Conservation (phyloP, 805 yeast genomes). For the Sugiyamaella chiloensis region DNA sequence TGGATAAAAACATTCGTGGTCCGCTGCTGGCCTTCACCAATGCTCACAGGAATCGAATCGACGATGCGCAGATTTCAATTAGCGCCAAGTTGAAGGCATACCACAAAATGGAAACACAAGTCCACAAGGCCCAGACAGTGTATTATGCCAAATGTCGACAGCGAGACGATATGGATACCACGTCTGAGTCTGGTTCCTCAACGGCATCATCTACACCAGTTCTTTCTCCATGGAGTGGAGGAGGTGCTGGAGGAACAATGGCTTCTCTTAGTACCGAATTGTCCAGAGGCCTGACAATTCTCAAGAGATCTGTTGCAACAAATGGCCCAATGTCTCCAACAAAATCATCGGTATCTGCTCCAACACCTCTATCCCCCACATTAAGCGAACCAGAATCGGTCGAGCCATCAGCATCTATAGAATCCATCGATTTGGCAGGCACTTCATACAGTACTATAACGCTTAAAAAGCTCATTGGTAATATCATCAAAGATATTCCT, state of each 20-base stretch:
- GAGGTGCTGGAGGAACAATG: background rate
- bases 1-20: constrained; percentile 52
- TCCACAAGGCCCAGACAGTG: constrained; percentile 48
- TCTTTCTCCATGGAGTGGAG: background rate
- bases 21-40: constrained; percentile 71
- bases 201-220: background rate
- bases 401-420: background rate
- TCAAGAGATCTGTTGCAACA: constrained; percentile 28
- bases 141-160: constrained; percentile 71
- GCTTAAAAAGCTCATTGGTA: constrained; percentile 41
- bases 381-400: background rate
- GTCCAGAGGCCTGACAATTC: constrained; percentile 5
- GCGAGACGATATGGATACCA: constrained; percentile 49
- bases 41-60: constrained; percentile 63
- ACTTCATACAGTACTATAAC: constrained; percentile 34
- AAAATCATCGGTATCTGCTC: background rate
- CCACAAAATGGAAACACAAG: constrained; percentile 43
- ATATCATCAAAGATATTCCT: constrained; percentile 48
- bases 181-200: background rate
- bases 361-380: background rate
- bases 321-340: constrained; percentile 3
- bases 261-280: constrained; percentile 3
- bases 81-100: constrained; percentile 48
- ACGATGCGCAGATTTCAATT: constrained; percentile 51
- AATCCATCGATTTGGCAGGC: constrained; percentile 30